Evolutionary conservation across 2,329 filamentous ascomycete genomes (phyloP), one percentile per base, ranked within the genome.

Genomic region (Colletotrichum salicis): DNA sequence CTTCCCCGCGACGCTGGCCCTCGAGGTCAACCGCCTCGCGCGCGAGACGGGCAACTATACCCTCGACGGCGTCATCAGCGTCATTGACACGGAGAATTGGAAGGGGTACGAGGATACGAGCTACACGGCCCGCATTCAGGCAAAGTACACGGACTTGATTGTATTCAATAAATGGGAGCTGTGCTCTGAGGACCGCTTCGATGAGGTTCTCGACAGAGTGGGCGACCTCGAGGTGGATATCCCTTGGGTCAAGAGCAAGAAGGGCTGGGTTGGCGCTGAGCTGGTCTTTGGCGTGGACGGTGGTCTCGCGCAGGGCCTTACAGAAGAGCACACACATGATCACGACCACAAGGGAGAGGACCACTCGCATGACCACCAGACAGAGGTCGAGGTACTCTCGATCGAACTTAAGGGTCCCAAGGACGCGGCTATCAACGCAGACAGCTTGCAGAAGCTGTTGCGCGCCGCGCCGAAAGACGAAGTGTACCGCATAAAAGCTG

Each of bases 41-140:
- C 86, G 90, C n/a, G 90, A 94, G 72, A 92, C 90, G 0, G 90
- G 81, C 76, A 86, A 89, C 0, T 97, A 95, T 77, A 87, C 90
- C 5, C 88, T 98, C 1, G 95, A 98, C 78, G 95, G 95, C 12
- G 94, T 98, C 64, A 90, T 97, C 74, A 94, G 91, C 76, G 95
- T 97, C 27, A 91, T 98, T 70, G 95, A 98, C 78, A 95, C 97
- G 12, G 95, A 97, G 87, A 98, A 98, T 79, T 98, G 95, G 95
- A 85, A 91, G 77, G 95, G 95, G 0, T 98, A 98, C 78, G 94
- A 96, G 76, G 95, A 97, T 81, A 97, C 93, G 29, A 94, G 92
- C 70, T 96, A 94, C 78, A 98, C 95, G 68, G 95, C 95, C 7
- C 92, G 93, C 78, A 86, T 97, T 75, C 95, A 98, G 86, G 95